A percentile compares a stretch with the other conserved stretches of the same genome.
These are phyloP conservation scores for Apiospora saccharicola DNA, from an alignment of 2,329 filamentous ascomycete species.

Conservation along the genomic window DNA sequence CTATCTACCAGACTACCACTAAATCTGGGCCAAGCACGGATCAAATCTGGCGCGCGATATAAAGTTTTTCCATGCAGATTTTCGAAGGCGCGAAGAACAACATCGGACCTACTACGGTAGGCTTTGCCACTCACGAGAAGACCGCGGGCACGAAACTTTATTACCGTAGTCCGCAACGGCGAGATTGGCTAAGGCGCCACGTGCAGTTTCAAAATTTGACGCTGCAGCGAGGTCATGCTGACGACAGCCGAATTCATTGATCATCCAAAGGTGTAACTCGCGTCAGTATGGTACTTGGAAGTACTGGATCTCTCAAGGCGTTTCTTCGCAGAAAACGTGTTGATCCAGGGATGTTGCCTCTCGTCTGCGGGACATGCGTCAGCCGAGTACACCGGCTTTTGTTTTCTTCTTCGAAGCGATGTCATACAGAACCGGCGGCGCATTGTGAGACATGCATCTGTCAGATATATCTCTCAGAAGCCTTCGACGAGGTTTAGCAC, in stretches of 20 bases:
- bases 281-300: slow-evolving; percentile 6
- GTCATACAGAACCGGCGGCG: slow-evolving; percentile 6
- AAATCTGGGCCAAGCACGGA: slow-evolving; percentile 19
- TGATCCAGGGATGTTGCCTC: background rate
- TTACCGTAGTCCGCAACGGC: slow-evolving; percentile 21
- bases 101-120: background rate
- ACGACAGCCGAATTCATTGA: slow-evolving; percentile 12
- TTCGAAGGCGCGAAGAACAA: slow-evolving; percentile 24
- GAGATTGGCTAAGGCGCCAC: slow-evolving; percentile 20
- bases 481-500: slow-evolving; percentile 5
- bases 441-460: slow-evolving; percentile 20
- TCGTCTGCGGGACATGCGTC: slow-evolving; percentile 16
- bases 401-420: slow-evolving; percentile 5
- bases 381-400: slow-evolving; percentile 19
- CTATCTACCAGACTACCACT: background rate
- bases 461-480: slow-evolving; percentile 18
- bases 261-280: slow-evolving; percentile 20
- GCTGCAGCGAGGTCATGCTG: slow-evolving; percentile 16
- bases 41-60: slow-evolving; percentile 14
- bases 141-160: slow-evolving; percentile 17
- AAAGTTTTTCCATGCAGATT: slow-evolving; percentile 23
- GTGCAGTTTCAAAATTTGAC: slow-evolving; percentile 23
- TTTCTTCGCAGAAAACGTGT: slow-evolving; percentile 11
- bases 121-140: slow-evolving; percentile 21
- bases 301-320: background rate